These are phyloP conservation scores for Flaveria brownii DNA, from an alignment of 129 eudicot species.

Conservation along the genomic window DNA sequence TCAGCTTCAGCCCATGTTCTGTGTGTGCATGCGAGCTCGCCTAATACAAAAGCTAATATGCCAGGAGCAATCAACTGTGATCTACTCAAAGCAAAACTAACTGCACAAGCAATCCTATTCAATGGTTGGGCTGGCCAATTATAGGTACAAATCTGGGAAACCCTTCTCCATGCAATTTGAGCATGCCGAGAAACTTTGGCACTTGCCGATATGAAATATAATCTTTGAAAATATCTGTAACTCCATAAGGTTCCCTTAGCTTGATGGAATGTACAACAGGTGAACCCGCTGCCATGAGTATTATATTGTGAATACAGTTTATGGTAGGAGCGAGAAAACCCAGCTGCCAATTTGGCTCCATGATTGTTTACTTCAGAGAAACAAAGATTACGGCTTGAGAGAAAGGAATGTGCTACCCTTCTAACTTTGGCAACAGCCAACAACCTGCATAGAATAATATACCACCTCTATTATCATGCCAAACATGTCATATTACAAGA, in stretches of 20 bases:
- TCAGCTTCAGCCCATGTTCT: slow-evolving; percentile 60
- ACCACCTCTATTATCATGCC: slow-evolving; percentile 22
- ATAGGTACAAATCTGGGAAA: slow-evolving; percentile 47
- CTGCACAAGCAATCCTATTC: slow-evolving; percentile 65
- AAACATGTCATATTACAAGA: neutral
- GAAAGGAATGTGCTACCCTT: slow-evolving; percentile 50
- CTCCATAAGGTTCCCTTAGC: slow-evolving; percentile 48
- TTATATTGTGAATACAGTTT: slow-evolving; percentile 49
- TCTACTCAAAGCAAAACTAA: slow-evolving; percentile 78
- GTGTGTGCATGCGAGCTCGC: slow-evolving; percentile 59
- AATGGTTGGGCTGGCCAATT: slow-evolving; percentile 53
- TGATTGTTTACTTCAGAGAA: slow-evolving; percentile 30
- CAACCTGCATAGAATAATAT: slow-evolving; percentile 48
- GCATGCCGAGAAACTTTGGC: slow-evolving; percentile 52
- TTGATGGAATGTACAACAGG: slow-evolving; percentile 31
- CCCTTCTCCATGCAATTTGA: slow-evolving; percentile 67
- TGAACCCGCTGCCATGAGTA: slow-evolving; percentile 32
- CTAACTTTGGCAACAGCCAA: slow-evolving; percentile 43
- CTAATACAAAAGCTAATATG: slow-evolving; percentile 63
- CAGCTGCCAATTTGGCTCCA: slow-evolving; percentile 34
- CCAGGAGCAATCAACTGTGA: slow-evolving; percentile 78
- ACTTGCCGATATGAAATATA: slow-evolving; percentile 42
- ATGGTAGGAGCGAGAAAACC: slow-evolving; percentile 35
- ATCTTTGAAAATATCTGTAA: slow-evolving; percentile 28
- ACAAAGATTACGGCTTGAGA: slow-evolving; percentile 35